These are phyloP conservation scores for Vitellaria paradoxa DNA, from an alignment of 179 eudicot genomes.

Conservation along the genomic window DNA sequence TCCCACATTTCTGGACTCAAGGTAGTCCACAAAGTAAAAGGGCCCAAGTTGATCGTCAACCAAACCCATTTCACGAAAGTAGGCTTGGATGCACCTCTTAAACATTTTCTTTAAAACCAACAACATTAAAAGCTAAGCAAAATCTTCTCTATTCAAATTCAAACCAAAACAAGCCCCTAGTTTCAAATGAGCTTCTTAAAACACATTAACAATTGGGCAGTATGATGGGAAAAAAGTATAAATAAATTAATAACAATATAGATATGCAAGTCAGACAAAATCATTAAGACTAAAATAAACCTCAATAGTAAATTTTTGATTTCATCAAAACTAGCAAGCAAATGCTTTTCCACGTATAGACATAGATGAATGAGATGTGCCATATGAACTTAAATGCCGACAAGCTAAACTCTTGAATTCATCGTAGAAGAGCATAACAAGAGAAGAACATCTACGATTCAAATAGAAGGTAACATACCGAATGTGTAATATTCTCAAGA, in stretches of 20 bases:
- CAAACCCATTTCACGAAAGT: not conserved
- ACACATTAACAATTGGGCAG: not conserved
- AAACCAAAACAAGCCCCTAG: not conserved
- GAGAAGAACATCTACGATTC: not conserved
- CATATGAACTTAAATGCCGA: not conserved
- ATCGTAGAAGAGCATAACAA: not conserved
- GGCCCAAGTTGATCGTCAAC: not conserved
- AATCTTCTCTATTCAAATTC: not conserved
- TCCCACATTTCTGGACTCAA: not conserved
- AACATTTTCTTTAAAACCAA: not conserved
- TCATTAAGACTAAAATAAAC: not conserved
- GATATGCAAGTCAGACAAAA: not conserved
- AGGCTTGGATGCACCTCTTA: not conserved
- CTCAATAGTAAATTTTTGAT: not conserved
- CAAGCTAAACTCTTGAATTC: not conserved
- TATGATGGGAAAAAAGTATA: not conserved
- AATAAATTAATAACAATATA: not conserved
- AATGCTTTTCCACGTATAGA: not conserved
- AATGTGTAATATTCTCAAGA: constrained; percentile 90
- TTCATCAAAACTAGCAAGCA: not conserved
- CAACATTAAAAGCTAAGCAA: not conserved
- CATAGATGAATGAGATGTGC: not conserved
- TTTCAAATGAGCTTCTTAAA: not conserved
- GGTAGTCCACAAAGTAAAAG: not conserved
- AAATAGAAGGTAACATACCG: constrained; percentile 43